phyloP scores from a whole-genome alignment of 2,329 filamentous ascomycete species.

The Colletotrichum cordylinicola region DNA sequence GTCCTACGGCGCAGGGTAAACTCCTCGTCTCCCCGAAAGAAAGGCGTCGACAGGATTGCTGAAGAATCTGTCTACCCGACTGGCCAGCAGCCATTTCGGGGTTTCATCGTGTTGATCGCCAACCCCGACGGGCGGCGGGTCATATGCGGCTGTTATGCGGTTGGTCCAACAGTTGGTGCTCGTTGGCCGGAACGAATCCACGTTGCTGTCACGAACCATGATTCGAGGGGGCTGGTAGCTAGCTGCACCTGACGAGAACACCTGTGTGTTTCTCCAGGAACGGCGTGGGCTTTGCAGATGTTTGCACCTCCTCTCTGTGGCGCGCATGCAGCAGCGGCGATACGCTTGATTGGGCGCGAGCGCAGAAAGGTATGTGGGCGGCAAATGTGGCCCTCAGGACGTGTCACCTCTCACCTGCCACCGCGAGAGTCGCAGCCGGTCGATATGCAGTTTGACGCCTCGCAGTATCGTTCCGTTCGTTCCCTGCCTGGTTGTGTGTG shows the following conservation, averaged over 20 bases:
- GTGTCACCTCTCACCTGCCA: constrained; percentile 15
- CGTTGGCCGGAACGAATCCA: background rate
- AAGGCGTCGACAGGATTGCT: background rate
- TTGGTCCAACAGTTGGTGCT: constrained; percentile 10
- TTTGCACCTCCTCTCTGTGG: background rate
- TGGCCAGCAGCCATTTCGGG: constrained; percentile 7
- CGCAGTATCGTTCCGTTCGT: background rate
- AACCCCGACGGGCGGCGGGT: constrained; percentile 5
- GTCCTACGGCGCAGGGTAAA: background rate
- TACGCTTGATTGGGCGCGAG: constrained; percentile 6
- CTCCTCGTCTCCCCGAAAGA: background rate
- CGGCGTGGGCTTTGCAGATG: background rate
- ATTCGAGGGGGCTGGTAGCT: background rate
- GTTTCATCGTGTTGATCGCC: constrained; percentile 9
- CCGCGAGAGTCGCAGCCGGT: background rate
- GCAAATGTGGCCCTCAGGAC: background rate
- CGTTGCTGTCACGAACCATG: constrained; percentile 6
- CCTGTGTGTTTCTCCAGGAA: constrained; percentile 2
- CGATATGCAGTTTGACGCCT: background rate
- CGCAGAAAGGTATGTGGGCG: background rate
- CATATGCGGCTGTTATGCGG: constrained; percentile 17
- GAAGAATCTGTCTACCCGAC: constrained; percentile 11
- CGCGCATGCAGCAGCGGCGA: background rate
- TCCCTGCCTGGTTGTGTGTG: background rate
- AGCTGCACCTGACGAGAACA: constrained; percentile 5